Evolutionary conservation across 139 green algal genomes (phyloP), one percentile per base, ranked within the genome.

Genomic region (Picochlorum sp.): DNA sequence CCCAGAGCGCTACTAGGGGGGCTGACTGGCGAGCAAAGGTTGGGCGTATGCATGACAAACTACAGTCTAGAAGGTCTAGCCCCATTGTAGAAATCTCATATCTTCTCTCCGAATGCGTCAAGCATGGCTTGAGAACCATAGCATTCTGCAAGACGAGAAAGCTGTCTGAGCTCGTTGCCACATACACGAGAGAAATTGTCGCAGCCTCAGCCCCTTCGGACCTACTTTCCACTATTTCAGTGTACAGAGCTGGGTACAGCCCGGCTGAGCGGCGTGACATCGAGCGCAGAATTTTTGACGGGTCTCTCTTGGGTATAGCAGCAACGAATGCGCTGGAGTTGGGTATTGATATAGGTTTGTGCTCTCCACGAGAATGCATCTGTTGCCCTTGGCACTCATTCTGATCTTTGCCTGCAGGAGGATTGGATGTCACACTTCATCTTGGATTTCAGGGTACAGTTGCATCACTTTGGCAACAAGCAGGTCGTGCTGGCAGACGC

Each of bases 91-190:
- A 98, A 75, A 78, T 91, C 38, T 75, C 72, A 45, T 52, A 83
- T 41, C 66, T 86, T 37, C 65, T 86, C 68, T 75, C 73, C 0
- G 71, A 73, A 68, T 56, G 59, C 15, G 58, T 81, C 26, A 60
- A 67, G 55, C 93, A 98, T 70, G 83, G 85, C 6, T 69, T 96
- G 59, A 67, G 84, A 28, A 94, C 83, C 23, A 85, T 98, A 15
- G 93, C 93, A 9, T 98, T 98, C 70, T 98, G 93, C 79, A 90
- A 89, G 67, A 93, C 86, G 8, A 76, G 85, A 61, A 98, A 98
- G 80, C 80, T 98, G 51, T 92, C 80, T 44, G 93, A 98, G 85
- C 83, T 98, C 50, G 92, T 98, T 24, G 73, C 80, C 0, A 63
- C 72, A 5, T 98, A 98, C 77, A 84, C 83, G 2, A 73, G 87